Percentiles rank a stretch among this genome's conserved stretches.
Conservation (phyloP, 106 monocot species). For the Dendrobium catenatum region DNA sequence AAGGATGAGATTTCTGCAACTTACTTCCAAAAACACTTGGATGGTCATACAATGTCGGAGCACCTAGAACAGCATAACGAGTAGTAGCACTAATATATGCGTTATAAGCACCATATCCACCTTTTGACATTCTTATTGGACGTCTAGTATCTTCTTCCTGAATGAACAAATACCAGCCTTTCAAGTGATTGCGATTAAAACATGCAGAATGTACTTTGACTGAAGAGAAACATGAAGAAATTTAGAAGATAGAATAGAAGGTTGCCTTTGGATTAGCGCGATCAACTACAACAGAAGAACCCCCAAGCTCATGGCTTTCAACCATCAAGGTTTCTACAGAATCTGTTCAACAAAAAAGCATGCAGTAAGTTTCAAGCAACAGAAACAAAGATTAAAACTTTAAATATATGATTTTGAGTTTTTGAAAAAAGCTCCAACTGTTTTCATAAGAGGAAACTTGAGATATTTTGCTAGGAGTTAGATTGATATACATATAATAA, state of each 20-base stretch:
- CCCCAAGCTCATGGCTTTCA: constrained; percentile 89
- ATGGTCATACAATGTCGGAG: constrained; percentile 91
- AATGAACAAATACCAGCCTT: background rate
- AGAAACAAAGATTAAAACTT: background rate
- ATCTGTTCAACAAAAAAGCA: constrained; percentile 43
- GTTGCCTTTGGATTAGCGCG: constrained; percentile 87
- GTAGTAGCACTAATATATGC: constrained; percentile 88
- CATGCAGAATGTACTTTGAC: no score
- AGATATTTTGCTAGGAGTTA: no score
- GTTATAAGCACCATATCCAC: constrained; percentile 94
- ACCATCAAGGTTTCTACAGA: constrained; percentile 89
- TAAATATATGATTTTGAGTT: no score
- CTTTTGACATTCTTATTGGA: constrained; percentile 49
- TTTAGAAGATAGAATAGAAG: background rate
- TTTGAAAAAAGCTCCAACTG: background rate
- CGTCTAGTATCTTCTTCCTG: constrained; percentile 75
- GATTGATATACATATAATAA: no score
- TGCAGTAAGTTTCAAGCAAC: background rate
- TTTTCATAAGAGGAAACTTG: no score
- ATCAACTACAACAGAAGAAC: constrained; percentile 82
- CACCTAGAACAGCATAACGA: constrained; percentile 84
- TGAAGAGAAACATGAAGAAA: background rate
- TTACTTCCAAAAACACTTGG: constrained; percentile 75
- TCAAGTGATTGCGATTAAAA: background rate
- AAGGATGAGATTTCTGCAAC: background rate